Evolutionary conservation across 768 basidiomycete genomes (phyloP).

Genomic region (Mycena sanguinolenta): DNA sequence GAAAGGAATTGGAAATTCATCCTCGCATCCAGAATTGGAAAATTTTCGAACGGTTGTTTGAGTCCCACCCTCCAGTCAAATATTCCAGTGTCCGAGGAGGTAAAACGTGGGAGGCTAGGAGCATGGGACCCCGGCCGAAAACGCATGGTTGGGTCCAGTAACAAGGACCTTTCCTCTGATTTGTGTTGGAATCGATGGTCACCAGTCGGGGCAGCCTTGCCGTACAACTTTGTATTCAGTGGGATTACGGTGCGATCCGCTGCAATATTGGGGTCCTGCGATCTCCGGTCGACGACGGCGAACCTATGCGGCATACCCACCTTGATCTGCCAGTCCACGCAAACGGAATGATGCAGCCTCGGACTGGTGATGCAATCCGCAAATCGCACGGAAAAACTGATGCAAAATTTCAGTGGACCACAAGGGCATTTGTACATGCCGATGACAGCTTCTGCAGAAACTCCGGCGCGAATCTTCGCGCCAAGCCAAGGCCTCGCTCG

Average conservation of each 20-base stretch:
- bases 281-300: not conserved
- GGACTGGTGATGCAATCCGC: slow-evolving; percentile 20
- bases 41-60: slow-evolving; percentile 17
- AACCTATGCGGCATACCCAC: not conserved
- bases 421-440: not conserved
- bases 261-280: not conserved
- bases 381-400: slow-evolving; percentile 9
- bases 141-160: slow-evolving; percentile 5
- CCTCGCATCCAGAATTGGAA: slow-evolving; percentile 14
- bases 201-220: slow-evolving; percentile 14
- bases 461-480: too few relatives aligned
- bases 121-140: slow-evolving; percentile 1
- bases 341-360: slow-evolving; percentile 23
- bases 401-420: not conserved
- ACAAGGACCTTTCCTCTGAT: slow-evolving; percentile 4
- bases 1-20: slow-evolving; percentile 22
- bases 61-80: slow-evolving; percentile 9
- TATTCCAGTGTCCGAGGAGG: slow-evolving; percentile 8
- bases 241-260: slow-evolving; percentile 4
- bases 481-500: not conserved
- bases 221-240: slow-evolving; percentile 8
- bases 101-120: not conserved
- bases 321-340: slow-evolving; percentile 7
- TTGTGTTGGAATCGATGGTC: slow-evolving; percentile 1
- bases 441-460: slow-evolving; percentile 11